phyloP scores from a whole-genome alignment of 2,329 filamentous ascomycete species.

The Epichloe gansuensis region DNA sequence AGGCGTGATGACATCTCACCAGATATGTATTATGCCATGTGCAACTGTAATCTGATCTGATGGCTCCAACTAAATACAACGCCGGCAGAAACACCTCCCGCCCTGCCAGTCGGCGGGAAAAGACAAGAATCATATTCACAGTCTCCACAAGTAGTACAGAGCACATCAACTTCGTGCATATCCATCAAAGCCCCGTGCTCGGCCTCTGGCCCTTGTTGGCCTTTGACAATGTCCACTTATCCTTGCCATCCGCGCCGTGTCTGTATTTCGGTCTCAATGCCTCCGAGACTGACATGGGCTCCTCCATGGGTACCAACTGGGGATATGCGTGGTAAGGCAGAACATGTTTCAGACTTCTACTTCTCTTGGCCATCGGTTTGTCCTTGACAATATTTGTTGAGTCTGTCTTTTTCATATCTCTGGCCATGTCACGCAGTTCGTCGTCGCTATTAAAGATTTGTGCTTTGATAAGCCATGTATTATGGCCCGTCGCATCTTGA shows the following conservation, averaged over 20 bases:
- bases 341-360: slow-evolving; percentile 16
- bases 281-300: slow-evolving; percentile 24
- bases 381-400: slow-evolving; percentile 12
- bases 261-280: slow-evolving; percentile 15
- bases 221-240: slow-evolving; percentile 14
- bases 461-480: slow-evolving; percentile 60
- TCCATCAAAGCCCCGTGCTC: slow-evolving; percentile 13
- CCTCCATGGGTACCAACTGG: slow-evolving; percentile 21
- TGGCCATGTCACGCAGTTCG: slow-evolving; percentile 63
- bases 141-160: background rate
- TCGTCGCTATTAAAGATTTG: slow-evolving; percentile 66
- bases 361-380: slow-evolving; percentile 13
- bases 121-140: too few relatives aligned
- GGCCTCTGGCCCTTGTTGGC: slow-evolving; percentile 13
- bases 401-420: slow-evolving; percentile 34
- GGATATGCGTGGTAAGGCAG: slow-evolving; percentile 25
- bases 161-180: too few relatives aligned
- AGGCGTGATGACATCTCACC: background rate
- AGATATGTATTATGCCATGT: too few relatives aligned
- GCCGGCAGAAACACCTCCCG: too few relatives aligned
- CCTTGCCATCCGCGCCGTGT: slow-evolving; percentile 12
- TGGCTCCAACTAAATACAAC: too few relatives aligned
- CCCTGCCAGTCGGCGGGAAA: too few relatives aligned
- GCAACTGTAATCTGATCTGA: too few relatives aligned
- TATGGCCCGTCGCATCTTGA: slow-evolving; percentile 30